Conservation (phyloP, 345 rosid species). For the Zanthoxylum bungeanum region DNA sequence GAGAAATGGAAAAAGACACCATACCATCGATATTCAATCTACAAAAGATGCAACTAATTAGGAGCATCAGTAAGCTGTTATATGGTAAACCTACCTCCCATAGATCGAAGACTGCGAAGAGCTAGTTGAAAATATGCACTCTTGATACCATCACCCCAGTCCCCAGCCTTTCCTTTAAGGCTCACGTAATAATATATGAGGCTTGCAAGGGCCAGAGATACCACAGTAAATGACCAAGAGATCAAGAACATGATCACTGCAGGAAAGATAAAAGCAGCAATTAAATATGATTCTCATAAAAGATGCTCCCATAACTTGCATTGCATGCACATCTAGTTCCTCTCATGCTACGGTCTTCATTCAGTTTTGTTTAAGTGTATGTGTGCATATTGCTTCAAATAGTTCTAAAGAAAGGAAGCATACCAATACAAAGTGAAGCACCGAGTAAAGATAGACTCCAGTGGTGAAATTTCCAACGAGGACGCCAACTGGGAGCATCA, state of each 20-base stretch:
- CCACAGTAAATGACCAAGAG: conserved; percentile 94
- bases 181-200: conserved; percentile 97
- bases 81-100: conserved; percentile 71
- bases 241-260: conserved; percentile 99
- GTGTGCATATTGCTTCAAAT: background rate
- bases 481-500: conserved; percentile 99
- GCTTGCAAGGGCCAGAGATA: conserved; percentile 93
- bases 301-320: background rate
- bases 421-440: conserved; percentile 85
- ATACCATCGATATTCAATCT: background rate
- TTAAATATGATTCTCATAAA: conserved; percentile 9
- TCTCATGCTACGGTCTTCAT: conserved; percentile 1
- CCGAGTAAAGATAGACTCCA: conserved; percentile 98
- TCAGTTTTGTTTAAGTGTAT: background rate
- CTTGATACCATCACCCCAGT: conserved; percentile 99
- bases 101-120: conserved; percentile 97
- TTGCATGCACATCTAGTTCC: conserved; percentile 4
- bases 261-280: conserved; percentile 26
- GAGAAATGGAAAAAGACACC: background rate
- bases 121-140: conserved; percentile 99
- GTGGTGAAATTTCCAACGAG: conserved; percentile 98
- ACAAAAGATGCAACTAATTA: background rate
- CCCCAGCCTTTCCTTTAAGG: conserved; percentile 97
- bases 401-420: conserved; percentile 12
- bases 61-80: background rate